These are phyloP conservation scores for Clarireedia hainanense DNA, from an alignment of 2,329 filamentous ascomycete genomes.

Conservation along the genomic window DNA sequence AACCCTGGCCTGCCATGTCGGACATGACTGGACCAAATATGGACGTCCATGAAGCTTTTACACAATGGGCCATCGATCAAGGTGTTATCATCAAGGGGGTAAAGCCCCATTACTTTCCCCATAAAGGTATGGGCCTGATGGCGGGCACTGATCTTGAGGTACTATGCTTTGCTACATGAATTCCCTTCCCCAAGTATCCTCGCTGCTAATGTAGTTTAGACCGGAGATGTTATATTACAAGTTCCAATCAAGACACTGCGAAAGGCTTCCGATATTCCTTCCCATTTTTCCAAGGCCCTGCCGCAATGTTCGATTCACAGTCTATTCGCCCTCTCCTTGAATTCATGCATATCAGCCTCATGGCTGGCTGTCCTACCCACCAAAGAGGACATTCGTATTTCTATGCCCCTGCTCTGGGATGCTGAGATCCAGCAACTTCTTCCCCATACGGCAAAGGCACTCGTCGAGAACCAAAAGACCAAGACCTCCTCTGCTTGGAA, in stretches of 20 bases:
- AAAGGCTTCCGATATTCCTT: conserved; percentile 1
- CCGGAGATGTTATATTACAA: neutral
- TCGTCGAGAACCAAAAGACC: conserved; percentile 47
- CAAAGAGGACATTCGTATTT: conserved; percentile 47
- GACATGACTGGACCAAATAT: conserved; percentile 12
- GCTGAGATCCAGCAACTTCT: conserved; percentile 36
- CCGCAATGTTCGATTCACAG: conserved; percentile 53
- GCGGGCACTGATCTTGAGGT: conserved; percentile 58
- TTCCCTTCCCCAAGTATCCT: neutral
- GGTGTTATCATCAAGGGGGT: conserved; percentile 64
- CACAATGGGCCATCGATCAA: conserved; percentile 57
- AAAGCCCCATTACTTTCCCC: conserved; percentile 56
- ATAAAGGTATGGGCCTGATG: conserved; percentile 70
- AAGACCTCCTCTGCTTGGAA: conserved; percentile 46
- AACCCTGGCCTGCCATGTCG: neutral
- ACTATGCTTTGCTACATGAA: conserved; percentile 20
- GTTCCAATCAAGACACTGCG: conserved; percentile 1
- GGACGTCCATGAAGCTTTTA: conserved; percentile 43
- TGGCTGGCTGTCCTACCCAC: conserved; percentile 66
- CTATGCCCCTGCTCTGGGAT: conserved; percentile 50
- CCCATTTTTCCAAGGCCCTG: neutral
- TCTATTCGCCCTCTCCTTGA: conserved; percentile 60
- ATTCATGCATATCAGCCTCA: conserved; percentile 39
- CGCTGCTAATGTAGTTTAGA: conserved; percentile 5
- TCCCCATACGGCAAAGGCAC: conserved; percentile 34